Conservation (phyloP, 345 rosid species). For the Linum trigynum region DNA sequence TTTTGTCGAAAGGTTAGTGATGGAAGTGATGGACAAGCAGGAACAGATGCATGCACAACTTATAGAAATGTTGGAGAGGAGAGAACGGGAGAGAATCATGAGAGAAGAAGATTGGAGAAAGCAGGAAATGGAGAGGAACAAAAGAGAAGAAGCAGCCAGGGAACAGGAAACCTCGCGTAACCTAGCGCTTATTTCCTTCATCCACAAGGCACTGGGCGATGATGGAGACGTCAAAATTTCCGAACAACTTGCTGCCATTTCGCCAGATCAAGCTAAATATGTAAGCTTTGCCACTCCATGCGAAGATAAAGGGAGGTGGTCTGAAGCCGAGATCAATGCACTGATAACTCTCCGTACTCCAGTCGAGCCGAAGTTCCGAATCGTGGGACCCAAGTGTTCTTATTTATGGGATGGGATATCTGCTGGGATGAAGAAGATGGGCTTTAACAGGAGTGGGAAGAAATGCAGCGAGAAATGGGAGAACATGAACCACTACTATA, state of each 20-base stretch:
- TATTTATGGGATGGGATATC: conserved; percentile 65
- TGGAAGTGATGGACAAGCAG: conserved; percentile 59
- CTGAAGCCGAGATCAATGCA: conserved; percentile 59
- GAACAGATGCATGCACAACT: conserved; percentile 67
- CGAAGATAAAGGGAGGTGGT: conserved; percentile 48
- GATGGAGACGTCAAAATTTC: conserved; percentile 29
- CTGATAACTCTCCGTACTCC: conserved; percentile 48
- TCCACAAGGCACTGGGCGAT: conserved; percentile 36
- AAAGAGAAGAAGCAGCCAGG: conserved; percentile 46
- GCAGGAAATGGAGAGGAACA: conserved; percentile 51
- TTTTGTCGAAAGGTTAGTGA: conserved; percentile 44
- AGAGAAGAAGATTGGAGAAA: conserved; percentile 81
- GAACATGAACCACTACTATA: conserved; percentile 68
- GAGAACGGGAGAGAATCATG: conserved; percentile 47
- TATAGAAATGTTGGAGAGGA: conserved; percentile 55
- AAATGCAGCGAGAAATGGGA: conserved; percentile 89
- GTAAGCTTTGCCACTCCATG: conserved; percentile 13
- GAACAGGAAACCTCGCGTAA: conserved; percentile 46
- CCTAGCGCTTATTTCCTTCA: conserved; percentile 51
- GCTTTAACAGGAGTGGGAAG: conserved; percentile 47
- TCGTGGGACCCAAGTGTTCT: conserved; percentile 27
- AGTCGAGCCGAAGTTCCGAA: conserved; percentile 33
- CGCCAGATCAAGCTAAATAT: conserved; percentile 11
- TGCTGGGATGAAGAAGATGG: conserved; percentile 40
- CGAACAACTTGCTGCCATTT: conserved; percentile 6